Conservation (phyloP, 2,329 filamentous ascomycete species). For the Trichoderma citrinoviride region DNA sequence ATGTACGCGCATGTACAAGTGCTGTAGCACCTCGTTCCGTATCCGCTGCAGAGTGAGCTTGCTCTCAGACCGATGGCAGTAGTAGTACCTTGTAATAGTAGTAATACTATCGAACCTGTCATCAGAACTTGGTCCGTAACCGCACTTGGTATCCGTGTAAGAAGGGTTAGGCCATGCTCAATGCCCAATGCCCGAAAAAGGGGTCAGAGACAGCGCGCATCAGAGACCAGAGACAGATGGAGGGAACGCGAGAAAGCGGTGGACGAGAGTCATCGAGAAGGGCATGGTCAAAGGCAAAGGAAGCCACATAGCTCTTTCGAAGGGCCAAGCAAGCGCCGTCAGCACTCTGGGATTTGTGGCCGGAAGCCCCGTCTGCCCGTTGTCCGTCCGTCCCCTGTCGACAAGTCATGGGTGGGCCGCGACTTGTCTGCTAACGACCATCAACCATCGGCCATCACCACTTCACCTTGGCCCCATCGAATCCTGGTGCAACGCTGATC, state of each 20-base stretch:
- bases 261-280: slow-evolving; percentile 8
- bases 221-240: background rate
- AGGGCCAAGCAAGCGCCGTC: slow-evolving; percentile 22
- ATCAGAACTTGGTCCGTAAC: background rate
- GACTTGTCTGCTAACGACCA: slow-evolving; percentile 17
- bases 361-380: slow-evolving; percentile 24
- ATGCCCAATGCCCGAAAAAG: slow-evolving; percentile 3
- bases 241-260: slow-evolving; percentile 19
- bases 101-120: too few species aligned
- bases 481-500: slow-evolving; percentile 37
- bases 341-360: slow-evolving; percentile 22
- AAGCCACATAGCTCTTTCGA: slow-evolving; percentile 14
- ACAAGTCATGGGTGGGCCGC: slow-evolving; percentile 10
- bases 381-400: slow-evolving; percentile 22
- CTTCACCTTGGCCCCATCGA: slow-evolving; percentile 20
- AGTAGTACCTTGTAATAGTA: background rate
- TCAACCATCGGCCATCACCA: slow-evolving; percentile 19
- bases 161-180: slow-evolving; percentile 7
- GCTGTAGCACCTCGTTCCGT: background rate
- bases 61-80: slow-evolving; percentile 6
- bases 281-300: background rate
- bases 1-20: slow-evolving; percentile 3
- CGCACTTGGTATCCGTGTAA: background rate
- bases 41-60: slow-evolving; percentile 11
- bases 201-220: background rate